phyloP scores from a whole-genome alignment of 305 asterid species.

The Stenogyne calaminthoides region DNA sequence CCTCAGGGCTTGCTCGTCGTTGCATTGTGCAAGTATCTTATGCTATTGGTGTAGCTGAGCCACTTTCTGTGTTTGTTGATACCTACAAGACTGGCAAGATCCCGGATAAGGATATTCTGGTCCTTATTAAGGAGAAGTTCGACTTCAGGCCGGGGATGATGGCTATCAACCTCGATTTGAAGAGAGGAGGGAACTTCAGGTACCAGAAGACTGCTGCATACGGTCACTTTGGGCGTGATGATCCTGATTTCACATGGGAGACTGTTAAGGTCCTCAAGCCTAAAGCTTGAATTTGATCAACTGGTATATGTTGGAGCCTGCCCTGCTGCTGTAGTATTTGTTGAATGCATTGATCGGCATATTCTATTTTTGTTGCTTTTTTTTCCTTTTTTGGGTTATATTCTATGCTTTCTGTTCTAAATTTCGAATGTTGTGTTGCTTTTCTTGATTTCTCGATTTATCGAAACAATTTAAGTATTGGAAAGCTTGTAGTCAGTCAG shows the following conservation, averaged over 20 bases:
- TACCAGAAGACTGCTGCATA: slow-evolving; percentile 96
- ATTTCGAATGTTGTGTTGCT: neutral
- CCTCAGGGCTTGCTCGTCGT: slow-evolving; percentile 88
- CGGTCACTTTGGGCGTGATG: slow-evolving; percentile 91
- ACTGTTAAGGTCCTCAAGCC: slow-evolving; percentile 88
- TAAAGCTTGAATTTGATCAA: slow-evolving; percentile 54
- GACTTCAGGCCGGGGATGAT: slow-evolving; percentile 98
- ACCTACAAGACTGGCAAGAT: slow-evolving; percentile 85
- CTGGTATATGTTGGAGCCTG: slow-evolving; percentile 18
- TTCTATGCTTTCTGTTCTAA: neutral
- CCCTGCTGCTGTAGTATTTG: slow-evolving; percentile 24
- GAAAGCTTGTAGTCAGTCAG: neutral
- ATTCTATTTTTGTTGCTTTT: neutral
- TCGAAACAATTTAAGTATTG: neutral
- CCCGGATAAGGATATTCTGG: slow-evolving; percentile 81
- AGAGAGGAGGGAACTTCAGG: slow-evolving; percentile 85
- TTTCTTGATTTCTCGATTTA: neutral
- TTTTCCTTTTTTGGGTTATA: neutral
- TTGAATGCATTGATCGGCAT: neutral
- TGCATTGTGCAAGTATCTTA: slow-evolving; percentile 91
- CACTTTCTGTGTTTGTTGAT: slow-evolving; percentile 86
- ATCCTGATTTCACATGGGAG: slow-evolving; percentile 90
- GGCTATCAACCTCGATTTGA: slow-evolving; percentile 77
- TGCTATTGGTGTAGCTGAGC: slow-evolving; percentile 93
- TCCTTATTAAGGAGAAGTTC: slow-evolving; percentile 74